Conservation (phyloP, 306 rosid genomes). For the Trifolium pratense region DNA sequence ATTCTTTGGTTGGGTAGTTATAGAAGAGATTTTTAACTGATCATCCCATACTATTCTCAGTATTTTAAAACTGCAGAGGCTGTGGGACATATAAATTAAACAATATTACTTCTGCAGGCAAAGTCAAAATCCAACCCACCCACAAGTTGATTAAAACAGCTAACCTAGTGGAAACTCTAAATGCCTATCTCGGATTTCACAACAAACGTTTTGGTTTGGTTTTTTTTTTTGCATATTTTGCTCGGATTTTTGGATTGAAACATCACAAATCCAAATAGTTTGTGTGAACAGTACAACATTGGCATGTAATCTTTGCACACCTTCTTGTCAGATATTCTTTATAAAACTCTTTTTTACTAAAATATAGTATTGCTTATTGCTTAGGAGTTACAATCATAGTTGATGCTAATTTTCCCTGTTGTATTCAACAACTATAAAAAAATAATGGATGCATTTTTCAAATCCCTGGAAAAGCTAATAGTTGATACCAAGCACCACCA, state of each 20-base stretch:
- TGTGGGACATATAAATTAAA: conserved; percentile 9
- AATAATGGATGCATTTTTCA: conserved; percentile 27
- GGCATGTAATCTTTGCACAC: conserved; percentile 9
- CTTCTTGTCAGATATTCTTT: conserved; percentile 8
- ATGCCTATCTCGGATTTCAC: conserved; percentile 10
- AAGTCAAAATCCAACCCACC: conserved; percentile 32
- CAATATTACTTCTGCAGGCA: background rate
- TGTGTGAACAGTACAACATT: conserved; percentile 11
- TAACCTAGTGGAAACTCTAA: background rate
- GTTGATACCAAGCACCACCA: conserved; percentile 17
- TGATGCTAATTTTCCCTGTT: conserved; percentile 9
- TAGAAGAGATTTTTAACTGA: conserved; percentile 26
- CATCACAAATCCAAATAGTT: background rate
- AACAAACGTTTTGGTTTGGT: conserved; percentile 10
- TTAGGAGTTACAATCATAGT: conserved; percentile 30
- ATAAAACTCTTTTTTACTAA: conserved; percentile 1
- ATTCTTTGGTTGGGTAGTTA: conserved; percentile 20
- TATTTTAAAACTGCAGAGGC: conserved; percentile 24
- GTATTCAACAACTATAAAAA: conserved; percentile 30
- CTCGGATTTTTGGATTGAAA: conserved; percentile 8
- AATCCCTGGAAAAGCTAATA: conserved; percentile 19
- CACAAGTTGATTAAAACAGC: conserved; percentile 7
- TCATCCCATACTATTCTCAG: conserved; percentile 29
- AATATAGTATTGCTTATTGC: conserved; percentile 26
- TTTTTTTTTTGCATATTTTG: background rate